These are phyloP conservation scores for Rhodotorula sp. DNA, from an alignment of 1,284 basidiomycete genomes.

Conservation along the genomic window DNA sequence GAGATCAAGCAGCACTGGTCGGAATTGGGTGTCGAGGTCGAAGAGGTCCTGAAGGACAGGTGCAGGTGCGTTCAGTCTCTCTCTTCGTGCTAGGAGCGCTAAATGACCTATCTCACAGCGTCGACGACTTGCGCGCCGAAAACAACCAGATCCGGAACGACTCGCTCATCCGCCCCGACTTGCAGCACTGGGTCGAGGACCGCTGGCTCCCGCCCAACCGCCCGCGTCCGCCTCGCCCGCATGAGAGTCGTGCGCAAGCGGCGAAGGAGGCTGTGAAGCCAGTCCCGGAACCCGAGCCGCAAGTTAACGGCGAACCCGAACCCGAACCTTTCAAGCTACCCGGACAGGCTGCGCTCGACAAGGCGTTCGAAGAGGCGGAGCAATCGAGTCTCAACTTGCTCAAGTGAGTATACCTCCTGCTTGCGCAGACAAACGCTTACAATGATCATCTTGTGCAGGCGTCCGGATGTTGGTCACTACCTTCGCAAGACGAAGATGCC, in stretches of 20 bases:
- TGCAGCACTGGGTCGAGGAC: neutral
- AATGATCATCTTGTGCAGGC: neutral
- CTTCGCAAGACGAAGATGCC: conserved; percentile 1
- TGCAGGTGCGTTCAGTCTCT: neutral
- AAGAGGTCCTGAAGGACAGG: neutral
- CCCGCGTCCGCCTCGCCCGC: no score
- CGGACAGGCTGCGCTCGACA: neutral
- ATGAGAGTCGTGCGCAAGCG: no score
- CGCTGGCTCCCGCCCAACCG: neutral
- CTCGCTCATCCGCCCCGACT: neutral
- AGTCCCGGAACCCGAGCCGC: neutral
- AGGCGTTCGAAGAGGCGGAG: neutral
- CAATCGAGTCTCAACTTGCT: neutral
- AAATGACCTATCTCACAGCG: neutral
- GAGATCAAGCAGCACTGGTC: conserved; percentile 4
- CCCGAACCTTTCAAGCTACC: neutral
- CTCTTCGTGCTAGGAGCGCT: neutral
- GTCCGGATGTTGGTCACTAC: conserved; percentile 1
- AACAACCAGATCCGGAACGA: neutral
- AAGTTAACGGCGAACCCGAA: neutral
- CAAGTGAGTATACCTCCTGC: neutral
- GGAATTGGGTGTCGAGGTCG: neutral
- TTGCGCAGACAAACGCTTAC: neutral
- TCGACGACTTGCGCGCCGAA: neutral
- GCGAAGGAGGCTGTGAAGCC: no score